Conservation (phyloP, 2,329 filamentous ascomycete species). For the Microdochium bolleyi region DNA sequence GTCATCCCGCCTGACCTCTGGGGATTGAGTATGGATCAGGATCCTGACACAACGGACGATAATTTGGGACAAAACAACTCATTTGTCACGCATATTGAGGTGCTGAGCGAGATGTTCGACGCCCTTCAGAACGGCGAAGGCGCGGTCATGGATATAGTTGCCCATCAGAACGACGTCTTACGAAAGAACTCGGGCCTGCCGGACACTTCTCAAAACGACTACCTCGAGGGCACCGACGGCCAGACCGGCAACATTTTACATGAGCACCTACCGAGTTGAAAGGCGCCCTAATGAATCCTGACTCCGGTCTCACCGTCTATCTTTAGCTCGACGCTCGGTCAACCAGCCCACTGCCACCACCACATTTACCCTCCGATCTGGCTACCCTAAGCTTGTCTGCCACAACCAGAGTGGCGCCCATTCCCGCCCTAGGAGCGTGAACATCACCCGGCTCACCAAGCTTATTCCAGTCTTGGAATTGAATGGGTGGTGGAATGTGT, state of each 20-base stretch:
- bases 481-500: no score
- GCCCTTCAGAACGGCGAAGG: conserved; percentile 17
- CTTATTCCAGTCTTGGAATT: no score
- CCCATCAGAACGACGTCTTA: conserved; percentile 4
- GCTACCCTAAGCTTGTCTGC: no score
- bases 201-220: not conserved
- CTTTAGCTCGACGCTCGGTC: no score
- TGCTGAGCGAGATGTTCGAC: conserved; percentile 31
- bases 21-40: conserved; percentile 39
- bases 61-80: conserved; percentile 15
- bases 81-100: conserved; percentile 36
- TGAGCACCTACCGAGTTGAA: no score
- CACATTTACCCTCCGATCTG: no score
- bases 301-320: no score
- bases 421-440: no score
- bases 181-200: not conserved
- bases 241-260: not conserved
- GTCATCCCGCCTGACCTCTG: conserved; percentile 48
- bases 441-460: no score
- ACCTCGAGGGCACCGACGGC: not conserved
- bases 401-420: no score
- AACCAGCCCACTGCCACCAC: no score
- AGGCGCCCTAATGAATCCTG: no score
- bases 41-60: conserved; percentile 29
- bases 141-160: conserved; percentile 7